Evolutionary conservation across 2,329 filamentous ascomycete species (phyloP).

Genomic region (Mycocentrospora acerina): DNA sequence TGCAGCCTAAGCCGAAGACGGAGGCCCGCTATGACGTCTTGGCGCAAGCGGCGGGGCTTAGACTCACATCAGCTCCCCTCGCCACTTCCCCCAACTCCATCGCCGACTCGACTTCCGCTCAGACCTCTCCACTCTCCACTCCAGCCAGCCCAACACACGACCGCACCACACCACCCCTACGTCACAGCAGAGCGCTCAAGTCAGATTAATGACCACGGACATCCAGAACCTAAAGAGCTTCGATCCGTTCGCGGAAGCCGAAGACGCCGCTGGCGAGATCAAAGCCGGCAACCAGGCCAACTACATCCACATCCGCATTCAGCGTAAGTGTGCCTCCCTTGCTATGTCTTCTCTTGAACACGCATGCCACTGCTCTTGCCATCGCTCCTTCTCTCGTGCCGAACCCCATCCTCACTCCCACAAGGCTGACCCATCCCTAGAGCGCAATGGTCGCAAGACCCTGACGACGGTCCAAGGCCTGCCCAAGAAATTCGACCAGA

Average conservation of each 20-base stretch:
- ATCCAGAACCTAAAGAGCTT: conserved; percentile 49
- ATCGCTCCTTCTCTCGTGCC: neutral
- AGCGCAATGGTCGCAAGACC: conserved; percentile 99
- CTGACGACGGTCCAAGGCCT: conserved; percentile 99
- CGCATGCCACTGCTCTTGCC: neutral
- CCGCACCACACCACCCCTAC: conserved; percentile 5
- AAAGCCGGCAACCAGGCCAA: conserved; percentile 89
- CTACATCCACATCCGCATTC: conserved; percentile 99
- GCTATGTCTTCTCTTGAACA: neutral
- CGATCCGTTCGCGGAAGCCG: conserved; percentile 99
- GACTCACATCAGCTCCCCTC: too few species aligned
- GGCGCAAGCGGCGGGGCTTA: too few species aligned
- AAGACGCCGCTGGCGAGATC: conserved; percentile 96
- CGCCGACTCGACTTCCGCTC: conserved; percentile 1
- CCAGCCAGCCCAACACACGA: neutral
- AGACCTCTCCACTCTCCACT: conserved; percentile 4
- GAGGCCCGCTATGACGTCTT: too few species aligned
- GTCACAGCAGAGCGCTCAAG: conserved; percentile 29
- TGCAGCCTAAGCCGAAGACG: too few species aligned
- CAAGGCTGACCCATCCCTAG: conserved; percentile 57
- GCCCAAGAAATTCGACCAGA: conserved; percentile 97
- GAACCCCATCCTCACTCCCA: conserved; percentile 1
- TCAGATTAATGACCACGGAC: conserved; percentile 41
- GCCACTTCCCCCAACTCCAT: conserved; percentile 2
- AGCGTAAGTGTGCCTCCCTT: conserved; percentile 68